Evolutionary conservation across 1,284 basidiomycete genomes (phyloP), one percentile per base, ranked within the genome.

Genomic region (Trametes versicolor): DNA sequence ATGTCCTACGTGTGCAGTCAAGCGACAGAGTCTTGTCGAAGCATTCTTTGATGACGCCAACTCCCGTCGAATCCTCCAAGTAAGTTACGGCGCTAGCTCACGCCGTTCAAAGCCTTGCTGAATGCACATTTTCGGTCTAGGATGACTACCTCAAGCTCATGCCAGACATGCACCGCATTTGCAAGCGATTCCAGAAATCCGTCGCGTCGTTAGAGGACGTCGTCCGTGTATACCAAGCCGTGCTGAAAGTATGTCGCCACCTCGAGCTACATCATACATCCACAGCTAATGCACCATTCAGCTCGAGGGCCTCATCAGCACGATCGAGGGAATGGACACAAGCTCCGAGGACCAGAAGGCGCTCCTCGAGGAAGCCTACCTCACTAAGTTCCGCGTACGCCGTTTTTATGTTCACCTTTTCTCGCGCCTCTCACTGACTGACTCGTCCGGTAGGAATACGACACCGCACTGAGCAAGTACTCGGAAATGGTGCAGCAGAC

Each of bases 401-500:
- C 29, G 29, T 3, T 3, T 8, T 74, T 9, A 0, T 9, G 7
- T 39, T 23, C 43, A 8, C 23, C 9, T 21, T 19, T 2, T n/a
- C 19, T 19, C 41, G 6, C 9, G 17, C 23, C 17, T 12, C 17
- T 36, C 13, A 5, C 36, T 12, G 17, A 56, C 32, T 48, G 43
- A 48, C 10, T 1, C 13, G 23, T n/a, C n/a, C 25, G 48, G 5
- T 70, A 96, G 93, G 84, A 90, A 72, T 85, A 87, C 70, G 81
- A 86, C 29, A 78, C 76, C 0, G 89, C 82, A 62, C 84, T 98
- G 4, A 82, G 83, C 13, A 94, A 95, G 73, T 97, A 97, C 72
- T 84, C 87, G 5, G 94, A 97, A 72, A 96, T 99, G 92, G 97
- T 99, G 3, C 96, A 99, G 77, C 90, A 94, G 64, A 99, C 97